Base-by-base conservation (phyloP, 441 rosid species). In the Dalechampia spathulata region DNA sequence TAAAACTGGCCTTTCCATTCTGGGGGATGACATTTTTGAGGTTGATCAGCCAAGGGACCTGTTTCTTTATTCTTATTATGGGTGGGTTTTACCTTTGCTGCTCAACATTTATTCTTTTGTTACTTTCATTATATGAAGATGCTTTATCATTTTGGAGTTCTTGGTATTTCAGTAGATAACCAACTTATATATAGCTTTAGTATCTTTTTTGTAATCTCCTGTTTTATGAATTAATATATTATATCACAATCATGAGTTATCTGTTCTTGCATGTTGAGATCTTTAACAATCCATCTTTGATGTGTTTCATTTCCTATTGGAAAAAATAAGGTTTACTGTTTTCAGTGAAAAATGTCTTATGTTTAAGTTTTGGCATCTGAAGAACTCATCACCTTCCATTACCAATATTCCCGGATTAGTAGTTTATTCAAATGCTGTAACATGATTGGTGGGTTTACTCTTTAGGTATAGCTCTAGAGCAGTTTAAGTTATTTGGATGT, bases 11-110 rank as follows among this genome's bases (percentile, higher is more conserved):
- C 71, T 82, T 67, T 79, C 96, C 26, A 48, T 90, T 61, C 68
- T 93, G 64, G 90, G 78, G 71, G 95, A 93, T 70, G 86, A 90
- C 64, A 80, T 85, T 64, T 69, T 81, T 62, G 99, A 93, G 73
- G 78, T 93, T 74, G 92, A 82, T 71, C 95, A 77, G 64, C 97
- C 95, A 1, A 90, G 82, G 61, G 97, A 90, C 69, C 71, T 87
- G 75, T 90, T 74, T 69, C 95, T 87, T 58, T 93, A 85, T 65
- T 82, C 91, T 63, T 93, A 90, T 64, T 93, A 93, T 57, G 97
- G 97, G 99, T 93, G 37, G 63, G 89, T 71, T n/a, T n/a, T 68
- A 56, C 55, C 65, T 64, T 56, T 51, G 50, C 65, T 60, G 34
- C 50, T 47, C n/a, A n/a, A n/a, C n/a, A n/a, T 49, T 7, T 19